Evolutionary conservation across 2,329 filamentous ascomycete species (phyloP).

Genomic region (Fonsecaea monophora): DNA sequence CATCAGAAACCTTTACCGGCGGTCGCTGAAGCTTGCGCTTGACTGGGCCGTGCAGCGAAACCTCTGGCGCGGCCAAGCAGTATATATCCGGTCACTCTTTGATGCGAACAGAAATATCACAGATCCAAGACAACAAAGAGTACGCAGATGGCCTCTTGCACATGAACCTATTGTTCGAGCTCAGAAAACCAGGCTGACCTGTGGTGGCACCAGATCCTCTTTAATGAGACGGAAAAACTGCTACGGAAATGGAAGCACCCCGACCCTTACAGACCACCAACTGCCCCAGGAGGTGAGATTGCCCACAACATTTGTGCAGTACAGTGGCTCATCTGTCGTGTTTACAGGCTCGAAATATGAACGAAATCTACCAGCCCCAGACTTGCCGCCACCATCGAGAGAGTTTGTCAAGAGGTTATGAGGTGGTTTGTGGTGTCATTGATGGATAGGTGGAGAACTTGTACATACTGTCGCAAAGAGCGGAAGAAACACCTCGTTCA

Average conservation of each 20-base stretch:
- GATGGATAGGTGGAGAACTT: slow-evolving; percentile 12
- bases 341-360: slow-evolving; percentile 88
- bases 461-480: slow-evolving; percentile 33
- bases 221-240: slow-evolving; percentile 86
- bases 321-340: slow-evolving; percentile 28
- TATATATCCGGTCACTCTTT: slow-evolving; percentile 93
- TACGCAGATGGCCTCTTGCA: slow-evolving; percentile 52
- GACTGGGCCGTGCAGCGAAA: slow-evolving; percentile 95
- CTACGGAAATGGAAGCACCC: slow-evolving; percentile 97
- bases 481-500: not conserved
- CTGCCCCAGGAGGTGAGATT: slow-evolving; percentile 83
- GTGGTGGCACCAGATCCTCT: slow-evolving; percentile 67
- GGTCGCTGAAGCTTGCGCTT: slow-evolving; percentile 88
- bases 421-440: slow-evolving; percentile 5
- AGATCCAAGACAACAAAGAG: slow-evolving; percentile 85
- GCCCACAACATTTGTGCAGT: not conserved
- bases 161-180: not conserved
- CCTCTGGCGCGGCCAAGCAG: slow-evolving; percentile 91
- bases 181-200: slow-evolving; percentile 29
- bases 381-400: slow-evolving; percentile 62
- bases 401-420: slow-evolving; percentile 41
- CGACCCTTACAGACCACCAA: slow-evolving; percentile 87
- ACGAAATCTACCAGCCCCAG: slow-evolving; percentile 82
- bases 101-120: slow-evolving; percentile 87
- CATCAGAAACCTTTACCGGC: slow-evolving; percentile 78